Evolutionary conservation across 2,329 filamentous ascomycete genomes (phyloP).

Genomic region (Cladobotryum mycophilum): DNA sequence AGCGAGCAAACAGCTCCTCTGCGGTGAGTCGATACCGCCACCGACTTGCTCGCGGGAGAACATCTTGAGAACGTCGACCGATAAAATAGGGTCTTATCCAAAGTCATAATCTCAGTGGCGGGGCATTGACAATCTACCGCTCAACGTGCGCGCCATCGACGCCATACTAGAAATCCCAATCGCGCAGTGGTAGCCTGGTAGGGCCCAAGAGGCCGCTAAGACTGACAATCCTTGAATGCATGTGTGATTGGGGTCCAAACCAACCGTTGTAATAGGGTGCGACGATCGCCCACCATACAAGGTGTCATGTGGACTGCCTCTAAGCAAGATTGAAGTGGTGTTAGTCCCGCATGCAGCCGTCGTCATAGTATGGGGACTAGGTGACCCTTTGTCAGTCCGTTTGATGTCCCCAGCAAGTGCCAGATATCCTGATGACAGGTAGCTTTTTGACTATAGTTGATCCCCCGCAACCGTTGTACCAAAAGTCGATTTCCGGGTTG

Average conservation of each 20-base stretch:
- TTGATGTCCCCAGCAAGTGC: background rate
- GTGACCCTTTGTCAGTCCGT: slow-evolving; percentile 1
- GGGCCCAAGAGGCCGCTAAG: slow-evolving; percentile 2
- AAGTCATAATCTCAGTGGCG: slow-evolving; percentile 8
- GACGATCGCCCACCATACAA: too few relatives aligned
- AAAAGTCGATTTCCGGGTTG: too few relatives aligned
- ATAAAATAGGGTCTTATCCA: slow-evolving; percentile 6
- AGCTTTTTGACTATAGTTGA: background rate
- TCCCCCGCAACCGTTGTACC: background rate
- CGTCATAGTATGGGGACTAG: slow-evolving; percentile 5
- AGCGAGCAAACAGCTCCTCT: background rate
- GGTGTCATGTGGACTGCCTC: too few relatives aligned
- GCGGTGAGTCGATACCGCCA: slow-evolving; percentile 1
- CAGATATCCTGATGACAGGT: background rate
- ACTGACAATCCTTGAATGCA: background rate
- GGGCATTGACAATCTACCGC: slow-evolving; percentile 1
- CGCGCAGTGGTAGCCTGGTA: background rate
- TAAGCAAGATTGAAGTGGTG: background rate
- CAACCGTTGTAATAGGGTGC: background rate
- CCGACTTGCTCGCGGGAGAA: background rate
- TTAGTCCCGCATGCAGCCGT: background rate
- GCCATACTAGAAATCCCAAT: background rate
- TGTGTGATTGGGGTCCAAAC: background rate
- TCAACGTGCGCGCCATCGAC: slow-evolving; percentile 8
- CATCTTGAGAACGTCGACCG: background rate